A percentile compares a stretch with the other conserved stretches of the same genome.
These are phyloP conservation scores for Mortierella polycephala DNA, from an alignment of 371 early-diverging fungal genomes.

Conservation along the genomic window DNA sequence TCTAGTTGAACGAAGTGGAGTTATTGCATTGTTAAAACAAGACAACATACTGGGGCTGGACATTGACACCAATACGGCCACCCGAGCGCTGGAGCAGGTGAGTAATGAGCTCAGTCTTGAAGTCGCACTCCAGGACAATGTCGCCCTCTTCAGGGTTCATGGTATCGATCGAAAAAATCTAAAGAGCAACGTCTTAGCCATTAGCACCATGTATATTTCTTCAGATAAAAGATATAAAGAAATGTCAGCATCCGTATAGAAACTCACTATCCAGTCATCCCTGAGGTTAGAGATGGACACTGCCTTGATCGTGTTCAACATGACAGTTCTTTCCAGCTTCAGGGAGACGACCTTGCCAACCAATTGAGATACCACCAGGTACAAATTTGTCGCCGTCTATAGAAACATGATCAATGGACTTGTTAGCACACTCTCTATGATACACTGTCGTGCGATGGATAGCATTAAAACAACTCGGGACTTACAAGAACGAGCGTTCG, in stretches of 20 bases:
- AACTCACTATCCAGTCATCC: slow-evolving; percentile 90
- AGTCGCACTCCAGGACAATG: slow-evolving; percentile 57
- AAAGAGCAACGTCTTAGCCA: not conserved
- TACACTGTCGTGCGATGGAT: not conserved
- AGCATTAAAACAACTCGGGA: not conserved
- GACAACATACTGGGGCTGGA: slow-evolving; percentile 54
- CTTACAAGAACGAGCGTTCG: slow-evolving; percentile 76
- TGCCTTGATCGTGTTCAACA: slow-evolving; percentile 62
- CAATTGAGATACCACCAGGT: slow-evolving; percentile 67
- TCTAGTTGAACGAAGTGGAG: not conserved
- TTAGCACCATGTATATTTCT: too few relatives aligned
- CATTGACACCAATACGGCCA: slow-evolving; percentile 68
- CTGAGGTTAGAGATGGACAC: slow-evolving; percentile 73
- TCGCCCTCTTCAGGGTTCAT: slow-evolving; percentile 55
- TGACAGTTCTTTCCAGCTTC: slow-evolving; percentile 63
- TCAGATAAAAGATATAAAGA: too few relatives aligned
- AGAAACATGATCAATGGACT: not conserved
- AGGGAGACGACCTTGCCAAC: slow-evolving; percentile 67
- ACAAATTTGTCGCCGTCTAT: slow-evolving; percentile 68
- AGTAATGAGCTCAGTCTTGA: slow-evolving; percentile 90
- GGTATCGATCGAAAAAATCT: slow-evolving; percentile 50
- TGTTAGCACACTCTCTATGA: too few relatives aligned
- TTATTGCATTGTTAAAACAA: not conserved
- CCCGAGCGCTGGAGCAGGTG: slow-evolving; percentile 67
- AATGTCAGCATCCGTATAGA: slow-evolving; percentile 17